Base-by-base conservation (phyloP, 495 filamentous ascomycete genomes). In the Cercophora samala region DNA sequence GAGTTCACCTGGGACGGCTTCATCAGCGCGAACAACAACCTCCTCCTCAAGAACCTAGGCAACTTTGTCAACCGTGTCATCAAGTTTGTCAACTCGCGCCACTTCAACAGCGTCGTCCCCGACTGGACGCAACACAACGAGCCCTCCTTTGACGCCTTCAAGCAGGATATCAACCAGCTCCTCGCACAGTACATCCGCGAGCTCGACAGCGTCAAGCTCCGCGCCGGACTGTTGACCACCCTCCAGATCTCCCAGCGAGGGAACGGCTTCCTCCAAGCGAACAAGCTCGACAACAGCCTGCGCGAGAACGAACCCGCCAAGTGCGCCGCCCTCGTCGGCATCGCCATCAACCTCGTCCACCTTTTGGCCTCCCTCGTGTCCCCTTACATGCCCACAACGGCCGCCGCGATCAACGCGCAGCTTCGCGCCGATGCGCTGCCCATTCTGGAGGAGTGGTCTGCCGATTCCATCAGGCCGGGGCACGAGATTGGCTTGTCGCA, bases 21-120 rank as follows among this genome's bases (percentile, higher is more conserved):
- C 77, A 87, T 94, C 58, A 84, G 85, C 3, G 83, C 85, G 66
- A 96, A 96, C 84, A 97, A 97, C 80, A 91, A 87, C 73, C 89
- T 92, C 73, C 82, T 96, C 2, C 84, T 97, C 0, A 88, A 89
- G 60, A 96, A 95, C 72, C 83, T 96, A 17, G 93, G 93, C 59
- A 96, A 97, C 81, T 90, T 96, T 66, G 91, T 93, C 71, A 93
- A 93, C 76, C 89, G 93, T 22, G 84, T 97, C 62, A 81, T 97
- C 76, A 97, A 97, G 77, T 92, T 94, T 69, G 86, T 91, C 67
- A 88, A 91, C 71, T 86, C 89, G 9, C 87, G 86, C 22, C 53
- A 56, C 65, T 88, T 89, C 74, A 82, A 85, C 69, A 85, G 84
- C 37, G 79, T 85, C 32, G 81, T 93, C 15, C 90, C 91, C n/a